phyloP scores from a whole-genome alignment of 2,329 filamentous ascomycete species.

The Chrysoporthe puriensis region DNA sequence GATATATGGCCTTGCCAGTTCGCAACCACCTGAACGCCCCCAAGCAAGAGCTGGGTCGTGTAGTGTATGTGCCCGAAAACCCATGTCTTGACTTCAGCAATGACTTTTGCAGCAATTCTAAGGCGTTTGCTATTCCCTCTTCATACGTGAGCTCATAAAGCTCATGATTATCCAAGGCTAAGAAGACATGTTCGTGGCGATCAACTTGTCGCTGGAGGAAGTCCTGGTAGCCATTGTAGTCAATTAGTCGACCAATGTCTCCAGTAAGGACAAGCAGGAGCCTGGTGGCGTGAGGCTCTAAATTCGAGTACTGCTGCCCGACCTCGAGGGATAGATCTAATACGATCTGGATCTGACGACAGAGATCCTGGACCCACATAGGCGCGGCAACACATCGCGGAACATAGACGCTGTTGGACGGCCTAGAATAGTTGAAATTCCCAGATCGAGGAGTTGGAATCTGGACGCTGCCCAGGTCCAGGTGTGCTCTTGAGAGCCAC shows the following conservation, averaged over 20 bases:
- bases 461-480: too few relatives aligned
- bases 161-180: conserved; percentile 59
- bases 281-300: conserved; percentile 44
- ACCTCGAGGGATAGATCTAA: conserved; percentile 57
- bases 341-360: conserved; percentile 43
- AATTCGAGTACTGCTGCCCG: conserved; percentile 47
- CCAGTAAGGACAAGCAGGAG: conserved; percentile 52
- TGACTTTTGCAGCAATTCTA: conserved; percentile 43
- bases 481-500: too few relatives aligned
- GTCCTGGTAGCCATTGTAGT: conserved; percentile 48
- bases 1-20: conserved; percentile 50
- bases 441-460: too few relatives aligned
- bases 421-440: too few relatives aligned
- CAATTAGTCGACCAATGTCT: conserved; percentile 53
- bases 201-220: conserved; percentile 53
- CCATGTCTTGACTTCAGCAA: conserved; percentile 43
- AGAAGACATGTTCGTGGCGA: conserved; percentile 48
- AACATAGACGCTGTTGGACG: neutral
- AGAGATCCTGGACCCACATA: neutral
- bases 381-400: neutral
- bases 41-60: conserved; percentile 40
- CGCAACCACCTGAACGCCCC: conserved; percentile 44
- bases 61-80: conserved; percentile 56
- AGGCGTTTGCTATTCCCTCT: conserved; percentile 43
- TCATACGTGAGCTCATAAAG: conserved; percentile 51